Conservation (phyloP, 2,329 filamentous ascomycete species). For the Colletotrichum spaethianum region DNA sequence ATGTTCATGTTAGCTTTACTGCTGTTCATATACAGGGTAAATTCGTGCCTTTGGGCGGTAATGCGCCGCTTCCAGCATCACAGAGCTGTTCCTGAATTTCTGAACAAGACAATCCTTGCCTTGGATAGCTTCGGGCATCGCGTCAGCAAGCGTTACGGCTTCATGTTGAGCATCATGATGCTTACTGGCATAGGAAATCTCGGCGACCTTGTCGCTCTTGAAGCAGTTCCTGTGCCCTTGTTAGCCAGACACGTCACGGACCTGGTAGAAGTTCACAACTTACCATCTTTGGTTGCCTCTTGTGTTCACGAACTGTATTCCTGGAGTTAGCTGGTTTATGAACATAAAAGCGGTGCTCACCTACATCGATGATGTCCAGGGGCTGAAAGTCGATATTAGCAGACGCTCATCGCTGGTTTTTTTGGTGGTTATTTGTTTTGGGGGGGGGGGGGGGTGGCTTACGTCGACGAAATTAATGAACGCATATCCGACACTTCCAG, state of each 20-base stretch:
- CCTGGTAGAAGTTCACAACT: constrained; percentile 35
- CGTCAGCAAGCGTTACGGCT: constrained; percentile 45
- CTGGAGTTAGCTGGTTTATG: constrained; percentile 45
- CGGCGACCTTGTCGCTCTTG: constrained; percentile 86
- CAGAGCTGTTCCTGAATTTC: constrained; percentile 96
- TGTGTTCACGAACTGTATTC: constrained; percentile 76
- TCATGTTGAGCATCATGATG: constrained; percentile 36
- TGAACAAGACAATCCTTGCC: constrained; percentile 91
- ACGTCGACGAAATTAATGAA: constrained; percentile 96
- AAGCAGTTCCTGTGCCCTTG: constrained; percentile 76
- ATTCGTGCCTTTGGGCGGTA: constrained; percentile 83
- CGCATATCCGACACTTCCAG: constrained; percentile 87
- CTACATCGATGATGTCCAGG: constrained; percentile 79
- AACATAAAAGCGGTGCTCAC: constrained; percentile 46
- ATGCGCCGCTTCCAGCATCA: constrained; percentile 88
- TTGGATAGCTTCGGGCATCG: constrained; percentile 79
- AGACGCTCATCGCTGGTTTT: neutral
- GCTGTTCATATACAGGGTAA: neutral
- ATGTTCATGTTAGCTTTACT: constrained; percentile 10
- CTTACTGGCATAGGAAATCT: constrained; percentile 96
- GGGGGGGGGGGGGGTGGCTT: no score
- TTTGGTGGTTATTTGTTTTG: no score
- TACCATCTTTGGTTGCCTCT: constrained; percentile 81
- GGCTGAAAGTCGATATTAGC: constrained; percentile 67
- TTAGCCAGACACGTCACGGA: neutral